phyloP scores from a whole-genome alignment of 2,329 filamentous ascomycete species.

The Claviceps africana region DNA sequence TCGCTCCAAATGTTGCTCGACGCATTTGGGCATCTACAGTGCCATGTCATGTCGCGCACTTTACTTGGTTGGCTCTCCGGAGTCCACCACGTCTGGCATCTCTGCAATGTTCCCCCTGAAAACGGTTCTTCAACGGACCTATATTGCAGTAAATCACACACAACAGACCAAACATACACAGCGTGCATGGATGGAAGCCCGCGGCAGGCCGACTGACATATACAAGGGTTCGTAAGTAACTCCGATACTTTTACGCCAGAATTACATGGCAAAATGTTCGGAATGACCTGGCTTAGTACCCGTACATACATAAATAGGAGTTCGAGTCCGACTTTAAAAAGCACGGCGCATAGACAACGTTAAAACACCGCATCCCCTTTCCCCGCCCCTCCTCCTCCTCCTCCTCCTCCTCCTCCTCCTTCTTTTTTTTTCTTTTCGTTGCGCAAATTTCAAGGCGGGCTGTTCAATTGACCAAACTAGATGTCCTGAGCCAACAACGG shows the following conservation, averaged over 20 bases:
- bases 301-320: too few species aligned
- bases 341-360: background rate
- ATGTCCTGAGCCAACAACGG: background rate
- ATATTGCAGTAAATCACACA: background rate
- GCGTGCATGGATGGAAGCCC: too few species aligned
- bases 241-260: too few species aligned
- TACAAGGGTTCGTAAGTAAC: too few species aligned
- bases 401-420: too few species aligned
- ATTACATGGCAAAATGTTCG: background rate
- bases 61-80: background rate
- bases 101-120: background rate
- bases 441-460: background rate
- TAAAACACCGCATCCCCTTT: background rate
- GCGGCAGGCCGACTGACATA: too few species aligned
- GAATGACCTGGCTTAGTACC: background rate
- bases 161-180: background rate
- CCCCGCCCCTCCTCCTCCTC: too few species aligned
- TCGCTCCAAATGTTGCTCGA: background rate
- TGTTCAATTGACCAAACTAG: background rate
- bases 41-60: background rate
- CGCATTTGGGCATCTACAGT: too few species aligned
- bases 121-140: background rate
- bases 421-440: background rate
- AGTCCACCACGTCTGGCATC: background rate
- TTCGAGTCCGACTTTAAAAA: background rate